A percentile compares a stretch with the other conserved stretches of the same genome.
phyloP scores from a whole-genome alignment of 257 asterid genomes.

The Capsicum baccatum region DNA sequence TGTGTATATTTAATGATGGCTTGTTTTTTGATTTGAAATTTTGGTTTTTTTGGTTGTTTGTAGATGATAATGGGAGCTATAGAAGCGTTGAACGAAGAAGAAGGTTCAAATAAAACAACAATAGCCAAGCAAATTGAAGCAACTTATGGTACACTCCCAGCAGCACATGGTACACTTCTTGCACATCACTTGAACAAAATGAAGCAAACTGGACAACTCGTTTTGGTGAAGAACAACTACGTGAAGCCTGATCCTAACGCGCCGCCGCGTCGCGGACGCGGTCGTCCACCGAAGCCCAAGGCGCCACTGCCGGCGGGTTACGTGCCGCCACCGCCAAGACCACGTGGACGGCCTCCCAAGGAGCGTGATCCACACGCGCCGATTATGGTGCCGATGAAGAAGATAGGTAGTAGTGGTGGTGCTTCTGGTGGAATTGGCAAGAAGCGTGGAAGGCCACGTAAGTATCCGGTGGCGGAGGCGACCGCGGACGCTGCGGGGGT shows the following conservation, averaged over 20 bases:
- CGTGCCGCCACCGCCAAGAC: conserved; percentile 53
- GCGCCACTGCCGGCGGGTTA: conserved; percentile 44
- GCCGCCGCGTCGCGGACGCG: conserved; percentile 91
- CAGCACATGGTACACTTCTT: conserved; percentile 62
- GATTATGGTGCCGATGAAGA: conserved; percentile 47
- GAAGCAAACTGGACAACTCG: conserved; percentile 69
- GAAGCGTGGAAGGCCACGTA: conserved; percentile 85
- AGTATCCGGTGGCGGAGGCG: conserved; percentile 37
- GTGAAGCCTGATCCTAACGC: conserved; percentile 62
- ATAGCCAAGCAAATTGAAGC: conserved; percentile 71
- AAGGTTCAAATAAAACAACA: conserved; percentile 67
- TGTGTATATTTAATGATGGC: neutral
- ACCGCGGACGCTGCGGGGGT: neutral
- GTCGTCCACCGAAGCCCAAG: conserved; percentile 90
- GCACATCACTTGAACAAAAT: conserved; percentile 73
- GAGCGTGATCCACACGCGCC: conserved; percentile 51
- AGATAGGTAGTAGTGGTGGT: neutral
- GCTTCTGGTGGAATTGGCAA: conserved; percentile 45
- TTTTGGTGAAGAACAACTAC: conserved; percentile 67
- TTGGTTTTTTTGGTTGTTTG: neutral
- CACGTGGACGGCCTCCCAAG: conserved; percentile 83
- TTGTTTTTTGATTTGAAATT: neutral
- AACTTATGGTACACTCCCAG: conserved; percentile 60
- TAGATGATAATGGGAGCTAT: conserved; percentile 79
- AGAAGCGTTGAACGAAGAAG: conserved; percentile 55